phyloP scores from a whole-genome alignment of 106 monocot species.

The Dioscorea zingiberensis region DNA sequence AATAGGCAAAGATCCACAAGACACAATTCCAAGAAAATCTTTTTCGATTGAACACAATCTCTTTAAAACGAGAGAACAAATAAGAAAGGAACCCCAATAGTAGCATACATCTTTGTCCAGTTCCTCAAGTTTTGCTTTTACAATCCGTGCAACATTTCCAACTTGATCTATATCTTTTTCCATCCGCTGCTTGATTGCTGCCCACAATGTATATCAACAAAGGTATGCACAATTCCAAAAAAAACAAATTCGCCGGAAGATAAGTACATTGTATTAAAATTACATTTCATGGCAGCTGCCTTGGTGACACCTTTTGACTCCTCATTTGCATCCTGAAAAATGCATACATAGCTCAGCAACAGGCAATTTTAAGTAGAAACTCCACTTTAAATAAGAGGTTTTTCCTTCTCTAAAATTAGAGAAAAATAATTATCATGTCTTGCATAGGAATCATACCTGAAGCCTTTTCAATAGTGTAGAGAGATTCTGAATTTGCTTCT shows the following conservation, averaged over 20 bases:
- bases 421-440: too few relatives aligned
- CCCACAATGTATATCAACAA: not conserved
- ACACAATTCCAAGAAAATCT: too few relatives aligned
- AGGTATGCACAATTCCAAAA: too few relatives aligned
- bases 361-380: too few relatives aligned
- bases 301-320: slow-evolving; percentile 67
- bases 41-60: too few relatives aligned
- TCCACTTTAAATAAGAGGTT: too few relatives aligned
- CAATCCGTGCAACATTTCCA: slow-evolving; percentile 62
- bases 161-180: slow-evolving; percentile 96
- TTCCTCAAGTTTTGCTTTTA: slow-evolving; percentile 77
- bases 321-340: slow-evolving; percentile 55
- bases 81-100: too few relatives aligned
- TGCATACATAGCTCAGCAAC: too few relatives aligned
- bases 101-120: slow-evolving; percentile 76
- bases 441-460: slow-evolving; percentile 22
- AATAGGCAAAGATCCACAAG: too few relatives aligned
- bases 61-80: too few relatives aligned
- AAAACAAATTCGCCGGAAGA: not conserved
- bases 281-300: slow-evolving; percentile 79
- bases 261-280: not conserved
- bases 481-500: slow-evolving; percentile 43
- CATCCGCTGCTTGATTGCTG: slow-evolving; percentile 81
- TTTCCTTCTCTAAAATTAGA: too few relatives aligned
- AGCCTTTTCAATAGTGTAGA: slow-evolving; percentile 36